Percentiles rank a stretch among this genome's conserved stretches.
Evolutionary conservation across 306 rosid species (phyloP).

Genomic region (Inga laurina): DNA sequence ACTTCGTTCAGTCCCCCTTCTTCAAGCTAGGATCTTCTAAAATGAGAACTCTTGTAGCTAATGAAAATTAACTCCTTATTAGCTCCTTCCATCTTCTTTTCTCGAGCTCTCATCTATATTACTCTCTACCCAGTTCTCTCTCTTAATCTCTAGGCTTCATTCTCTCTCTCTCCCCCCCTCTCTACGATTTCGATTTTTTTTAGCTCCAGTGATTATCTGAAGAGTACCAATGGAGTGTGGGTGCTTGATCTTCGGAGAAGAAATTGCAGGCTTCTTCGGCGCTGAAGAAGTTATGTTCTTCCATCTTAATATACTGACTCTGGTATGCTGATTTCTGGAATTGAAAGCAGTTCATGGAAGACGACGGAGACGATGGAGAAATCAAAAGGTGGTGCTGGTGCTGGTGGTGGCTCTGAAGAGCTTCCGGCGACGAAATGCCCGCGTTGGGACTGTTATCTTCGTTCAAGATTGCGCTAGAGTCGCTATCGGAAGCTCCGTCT

Average conservation of each 20-base stretch:
- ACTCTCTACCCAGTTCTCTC: no score
- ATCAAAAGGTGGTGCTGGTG: conserved; percentile 38
- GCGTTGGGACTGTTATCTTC: conserved; percentile 72
- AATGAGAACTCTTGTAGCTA: background rate
- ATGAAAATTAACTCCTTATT: background rate
- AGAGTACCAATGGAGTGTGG: conserved; percentile 84
- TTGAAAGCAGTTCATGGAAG: conserved; percentile 61
- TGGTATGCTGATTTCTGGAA: conserved; percentile 58
- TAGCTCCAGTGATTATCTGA: conserved; percentile 64
- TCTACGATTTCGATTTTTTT: background rate
- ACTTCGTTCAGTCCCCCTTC: background rate
- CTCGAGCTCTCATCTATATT: background rate
- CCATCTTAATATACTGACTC: conserved; percentile 75
- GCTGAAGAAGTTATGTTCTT: conserved; percentile 89
- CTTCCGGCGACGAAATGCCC: conserved; percentile 52
- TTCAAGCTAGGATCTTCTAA: background rate
- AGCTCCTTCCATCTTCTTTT: background rate
- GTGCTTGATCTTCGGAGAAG: conserved; percentile 92
- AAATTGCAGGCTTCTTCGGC: conserved; percentile 81
- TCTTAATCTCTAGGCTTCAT: no score
- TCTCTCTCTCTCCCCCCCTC: background rate
- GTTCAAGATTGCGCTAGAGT: conserved; percentile 85
- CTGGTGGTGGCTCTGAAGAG: conserved; percentile 44
- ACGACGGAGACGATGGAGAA: conserved; percentile 48
- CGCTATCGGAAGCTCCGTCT: conserved; percentile 93